These are phyloP conservation scores for Lizonia empirigonia DNA, from an alignment of 2,329 filamentous ascomycete genomes.

Conservation along the genomic window DNA sequence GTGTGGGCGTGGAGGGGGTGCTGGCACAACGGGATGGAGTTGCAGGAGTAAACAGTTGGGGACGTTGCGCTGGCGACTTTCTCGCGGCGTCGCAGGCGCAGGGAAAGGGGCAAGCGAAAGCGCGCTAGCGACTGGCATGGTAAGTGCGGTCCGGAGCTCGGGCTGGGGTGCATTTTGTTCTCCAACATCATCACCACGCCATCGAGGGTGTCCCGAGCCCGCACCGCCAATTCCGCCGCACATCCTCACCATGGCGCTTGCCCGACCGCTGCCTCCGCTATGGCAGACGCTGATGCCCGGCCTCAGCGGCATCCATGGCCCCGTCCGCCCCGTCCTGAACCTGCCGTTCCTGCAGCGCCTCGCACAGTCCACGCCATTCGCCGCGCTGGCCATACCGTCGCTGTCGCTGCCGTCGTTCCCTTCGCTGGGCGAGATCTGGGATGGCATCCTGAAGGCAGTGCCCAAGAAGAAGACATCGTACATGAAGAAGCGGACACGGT, in stretches of 20 bases:
- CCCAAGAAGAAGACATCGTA: constrained; percentile 99
- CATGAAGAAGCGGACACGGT: constrained; percentile 89
- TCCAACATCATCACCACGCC: constrained; percentile 35
- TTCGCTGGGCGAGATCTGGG: constrained; percentile 82
- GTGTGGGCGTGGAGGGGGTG: constrained; percentile 21
- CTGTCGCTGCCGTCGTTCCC: constrained; percentile 47
- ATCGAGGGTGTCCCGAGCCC: constrained; percentile 14
- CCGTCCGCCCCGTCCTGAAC: constrained; percentile 47
- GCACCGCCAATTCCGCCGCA: constrained; percentile 7
- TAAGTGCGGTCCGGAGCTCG: constrained; percentile 34
- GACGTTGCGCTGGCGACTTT: constrained; percentile 46
- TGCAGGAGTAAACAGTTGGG: constrained; percentile 39
- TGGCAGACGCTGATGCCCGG: constrained; percentile 61
- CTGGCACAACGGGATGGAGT: constrained; percentile 20
- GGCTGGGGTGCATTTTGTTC: constrained; percentile 37
- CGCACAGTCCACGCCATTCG: constrained; percentile 64
- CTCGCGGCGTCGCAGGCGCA: constrained; percentile 44
- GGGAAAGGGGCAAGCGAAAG: constrained; percentile 50
- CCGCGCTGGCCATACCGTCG: constrained; percentile 57
- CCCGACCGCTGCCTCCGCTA: constrained; percentile 50
- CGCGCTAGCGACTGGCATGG: constrained; percentile 36
- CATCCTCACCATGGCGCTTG: constrained; percentile 44
- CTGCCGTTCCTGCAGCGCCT: constrained; percentile 53
- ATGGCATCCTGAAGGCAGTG: constrained; percentile 86
- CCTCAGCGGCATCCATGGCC: constrained; percentile 50